Evolutionary conservation across 768 basidiomycete genomes (phyloP).

Genomic region (Termitomyces heimii): DNA sequence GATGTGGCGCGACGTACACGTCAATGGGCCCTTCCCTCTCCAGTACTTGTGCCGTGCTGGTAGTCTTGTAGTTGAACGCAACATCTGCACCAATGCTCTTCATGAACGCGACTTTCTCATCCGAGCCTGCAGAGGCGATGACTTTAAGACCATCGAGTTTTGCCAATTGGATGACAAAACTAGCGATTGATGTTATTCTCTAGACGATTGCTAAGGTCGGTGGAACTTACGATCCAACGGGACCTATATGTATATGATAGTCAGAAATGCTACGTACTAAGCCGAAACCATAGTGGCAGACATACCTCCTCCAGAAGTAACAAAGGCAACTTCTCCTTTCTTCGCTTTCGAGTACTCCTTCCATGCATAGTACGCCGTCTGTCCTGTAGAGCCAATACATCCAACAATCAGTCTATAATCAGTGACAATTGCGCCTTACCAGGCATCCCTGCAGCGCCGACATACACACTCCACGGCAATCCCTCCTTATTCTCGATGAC

Average conservation of each 20-base stretch:
- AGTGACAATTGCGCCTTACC: slow-evolving; percentile 24
- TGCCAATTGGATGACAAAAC: slow-evolving; percentile 45
- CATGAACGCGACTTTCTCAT: slow-evolving; percentile 66
- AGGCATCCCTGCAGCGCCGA: slow-evolving; percentile 52
- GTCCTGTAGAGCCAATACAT: slow-evolving; percentile 16
- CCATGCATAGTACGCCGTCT: slow-evolving; percentile 36
- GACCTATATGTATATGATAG: slow-evolving; percentile 6
- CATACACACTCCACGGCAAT: slow-evolving; percentile 42
- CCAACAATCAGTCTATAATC: no score
- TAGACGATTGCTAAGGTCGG: not conserved
- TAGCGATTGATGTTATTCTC: slow-evolving; percentile 7
- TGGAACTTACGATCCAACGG: slow-evolving; percentile 40
- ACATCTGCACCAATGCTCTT: slow-evolving; percentile 61
- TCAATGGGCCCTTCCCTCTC: slow-evolving; percentile 47
- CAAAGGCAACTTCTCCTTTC: slow-evolving; percentile 36
- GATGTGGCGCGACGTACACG: slow-evolving; percentile 22
- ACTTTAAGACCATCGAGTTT: slow-evolving; percentile 54
- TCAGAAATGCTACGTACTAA: not conserved
- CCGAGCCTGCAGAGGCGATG: slow-evolving; percentile 64
- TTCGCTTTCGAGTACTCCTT: slow-evolving; percentile 32
- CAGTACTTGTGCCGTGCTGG: slow-evolving; percentile 44
- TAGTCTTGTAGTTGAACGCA: slow-evolving; percentile 71
- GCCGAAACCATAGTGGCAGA: not conserved
- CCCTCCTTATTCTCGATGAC: slow-evolving; percentile 35
- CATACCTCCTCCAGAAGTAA: slow-evolving; percentile 33